These are phyloP conservation scores for Schizosaccharomyces japonicus DNA, from an alignment of 805 yeast species.

Conservation along the genomic window DNA sequence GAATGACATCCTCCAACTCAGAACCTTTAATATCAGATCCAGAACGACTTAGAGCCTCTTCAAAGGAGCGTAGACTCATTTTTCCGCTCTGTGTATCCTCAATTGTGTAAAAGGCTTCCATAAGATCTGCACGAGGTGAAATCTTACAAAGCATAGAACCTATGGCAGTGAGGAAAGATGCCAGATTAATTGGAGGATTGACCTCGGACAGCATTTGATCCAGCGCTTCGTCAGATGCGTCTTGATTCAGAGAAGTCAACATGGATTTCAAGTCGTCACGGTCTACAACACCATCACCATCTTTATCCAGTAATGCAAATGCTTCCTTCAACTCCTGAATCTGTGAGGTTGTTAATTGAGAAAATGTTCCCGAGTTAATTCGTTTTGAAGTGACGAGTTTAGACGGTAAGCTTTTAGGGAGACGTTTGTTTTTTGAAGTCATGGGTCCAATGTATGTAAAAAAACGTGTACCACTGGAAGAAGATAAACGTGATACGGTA, in stretches of 20 bases:
- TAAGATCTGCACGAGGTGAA: conserved; percentile 28
- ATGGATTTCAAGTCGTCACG: conserved; percentile 1
- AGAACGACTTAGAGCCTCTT: conserved; percentile 28
- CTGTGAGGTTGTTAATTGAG: conserved; percentile 24
- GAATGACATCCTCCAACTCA: conserved; percentile 29
- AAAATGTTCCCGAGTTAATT: background rate
- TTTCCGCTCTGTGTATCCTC: conserved; percentile 11
- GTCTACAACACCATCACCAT: conserved; percentile 3
- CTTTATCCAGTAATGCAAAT: conserved; percentile 71
- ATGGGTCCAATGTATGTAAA: no score
- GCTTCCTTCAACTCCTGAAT: conserved; percentile 95
- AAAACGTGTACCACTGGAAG: no score
- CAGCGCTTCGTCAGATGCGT: conserved; percentile 21
- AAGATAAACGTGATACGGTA: no score
- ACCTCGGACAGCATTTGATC: conserved; percentile 25
- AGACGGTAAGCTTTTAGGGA: background rate
- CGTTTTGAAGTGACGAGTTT: background rate
- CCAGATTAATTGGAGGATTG: conserved; percentile 29
- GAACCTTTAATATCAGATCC: conserved; percentile 20
- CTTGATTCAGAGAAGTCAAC: conserved; percentile 15
- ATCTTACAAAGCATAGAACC: conserved; percentile 29
- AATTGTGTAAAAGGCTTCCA: conserved; percentile 37
- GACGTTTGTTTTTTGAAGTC: no score
- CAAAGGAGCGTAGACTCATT: conserved; percentile 24
- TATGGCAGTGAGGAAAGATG: conserved; percentile 42